Evolutionary conservation across 2,329 filamentous ascomycete species (phyloP), one percentile per base, ranked within the genome.

Genomic region (Metarhizium album): DNA sequence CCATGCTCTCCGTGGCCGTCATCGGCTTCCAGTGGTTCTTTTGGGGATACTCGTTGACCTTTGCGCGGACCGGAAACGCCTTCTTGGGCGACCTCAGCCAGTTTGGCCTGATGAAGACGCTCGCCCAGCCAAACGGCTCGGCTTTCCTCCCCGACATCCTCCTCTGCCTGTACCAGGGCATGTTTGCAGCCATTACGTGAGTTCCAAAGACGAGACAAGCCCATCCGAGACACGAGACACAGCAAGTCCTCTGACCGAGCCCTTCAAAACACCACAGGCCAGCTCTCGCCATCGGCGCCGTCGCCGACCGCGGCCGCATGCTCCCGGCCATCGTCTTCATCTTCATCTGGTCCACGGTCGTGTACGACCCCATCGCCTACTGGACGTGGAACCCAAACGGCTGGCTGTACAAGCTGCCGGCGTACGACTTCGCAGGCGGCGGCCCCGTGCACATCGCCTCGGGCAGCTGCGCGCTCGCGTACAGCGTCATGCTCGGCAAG

Each of bases 11-110:
- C 16, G 80, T 85, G 3, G 86, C 81, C 11, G 81, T 94, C 57
- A 81, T 90, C 54, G 84, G 82, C 47, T 94, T 95, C 70, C 88
- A 95, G 64, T 95, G 90, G 89, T 95, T 94, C 74, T 91, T 95
- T 74, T 95, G 89, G 89, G 89, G 89, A 46, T 95, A 91, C 68
- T 91, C 86, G 11, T 73, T 95, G 48, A 78, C 87, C 55, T 95
- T 94, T 69, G 90, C 87, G 6, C 87, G 90, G 67, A 80, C 80
- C 22, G 87, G 87, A 52, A 86, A 84, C 58, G 75, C 75, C 56
- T 95, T 82, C 72, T 84, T 95, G 54, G 89, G 89, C 45, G 79
- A 90, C 57, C 75, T 95, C 46, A 74, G 79, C 58, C 90, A 94
- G 75, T 84, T 95, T 60, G 90, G 87, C 33, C 79, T 94, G 59